Conservation (phyloP, 305 asterid genomes). For the Fraxinus dipetala region DNA sequence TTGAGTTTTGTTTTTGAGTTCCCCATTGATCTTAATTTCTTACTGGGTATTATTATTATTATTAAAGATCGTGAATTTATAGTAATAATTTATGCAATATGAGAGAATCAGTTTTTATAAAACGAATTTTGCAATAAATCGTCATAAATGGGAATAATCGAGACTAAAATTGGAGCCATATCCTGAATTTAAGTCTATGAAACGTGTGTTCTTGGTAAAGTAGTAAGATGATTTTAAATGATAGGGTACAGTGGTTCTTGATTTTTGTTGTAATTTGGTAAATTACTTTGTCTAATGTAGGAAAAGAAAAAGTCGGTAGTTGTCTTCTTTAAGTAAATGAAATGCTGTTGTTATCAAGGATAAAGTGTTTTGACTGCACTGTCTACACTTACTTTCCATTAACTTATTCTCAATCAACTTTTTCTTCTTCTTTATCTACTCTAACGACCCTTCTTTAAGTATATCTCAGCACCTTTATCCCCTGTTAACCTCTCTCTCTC, state of each 20-base stretch:
- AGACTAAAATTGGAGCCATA: conserved; percentile 21
- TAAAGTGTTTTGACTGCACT: background rate
- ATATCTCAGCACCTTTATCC: background rate
- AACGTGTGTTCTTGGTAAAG: background rate
- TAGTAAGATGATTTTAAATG: background rate
- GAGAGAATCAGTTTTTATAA: conserved; percentile 10
- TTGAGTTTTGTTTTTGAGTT: background rate
- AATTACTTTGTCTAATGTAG: background rate
- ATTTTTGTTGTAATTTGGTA: background rate
- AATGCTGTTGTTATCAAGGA: background rate
- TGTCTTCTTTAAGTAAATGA: conserved; percentile 6
- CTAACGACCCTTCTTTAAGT: background rate
- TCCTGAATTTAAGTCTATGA: conserved; percentile 25
- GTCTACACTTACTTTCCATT: background rate
- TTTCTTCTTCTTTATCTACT: background rate
- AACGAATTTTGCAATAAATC: conserved; percentile 18
- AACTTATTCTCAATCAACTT: background rate
- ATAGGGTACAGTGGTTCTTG: background rate
- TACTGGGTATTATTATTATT: background rate
- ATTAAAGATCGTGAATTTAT: background rate
- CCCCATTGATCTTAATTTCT: background rate
- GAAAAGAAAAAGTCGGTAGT: background rate
- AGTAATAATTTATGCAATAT: background rate
- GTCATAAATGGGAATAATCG: conserved; percentile 14
- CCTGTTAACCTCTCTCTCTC: background rate